A percentile compares a stretch with the other conserved stretches of the same genome.
phyloP scores from a whole-genome alignment of 345 rosid species.

The Mangifera indica region DNA sequence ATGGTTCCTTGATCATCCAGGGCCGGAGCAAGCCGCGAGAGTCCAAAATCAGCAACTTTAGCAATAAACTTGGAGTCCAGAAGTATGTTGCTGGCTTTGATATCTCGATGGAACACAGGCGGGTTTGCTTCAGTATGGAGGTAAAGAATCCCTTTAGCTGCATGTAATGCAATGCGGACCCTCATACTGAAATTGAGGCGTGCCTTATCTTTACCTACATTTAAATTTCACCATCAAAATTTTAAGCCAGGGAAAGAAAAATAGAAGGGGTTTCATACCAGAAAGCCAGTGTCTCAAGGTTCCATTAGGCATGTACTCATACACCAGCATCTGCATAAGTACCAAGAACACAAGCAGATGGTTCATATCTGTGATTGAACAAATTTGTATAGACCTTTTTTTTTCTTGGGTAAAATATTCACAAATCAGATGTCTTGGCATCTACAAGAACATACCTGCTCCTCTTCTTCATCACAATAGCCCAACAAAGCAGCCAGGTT shows the following conservation, averaged over 20 bases:
- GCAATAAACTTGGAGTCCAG: conserved; percentile 66
- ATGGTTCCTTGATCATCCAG: conserved; percentile 62
- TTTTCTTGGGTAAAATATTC: too few species aligned
- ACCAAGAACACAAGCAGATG: too few species aligned
- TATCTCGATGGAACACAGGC: conserved; percentile 91
- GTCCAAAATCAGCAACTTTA: conserved; percentile 96
- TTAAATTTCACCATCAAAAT: too few species aligned
- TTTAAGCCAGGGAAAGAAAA: too few species aligned
- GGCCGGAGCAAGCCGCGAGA: conserved; percentile 88
- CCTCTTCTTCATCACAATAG: conserved; percentile 85
- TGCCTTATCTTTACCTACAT: conserved; percentile 51
- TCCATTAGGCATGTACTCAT: too few species aligned
- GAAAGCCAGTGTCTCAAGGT: too few species aligned
- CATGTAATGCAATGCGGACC: conserved; percentile 65
- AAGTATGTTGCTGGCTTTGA: conserved; percentile 90
- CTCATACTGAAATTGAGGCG: conserved; percentile 62
- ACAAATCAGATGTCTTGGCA: too few species aligned
- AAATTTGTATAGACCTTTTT: too few species aligned
- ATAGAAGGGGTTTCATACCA: too few species aligned
- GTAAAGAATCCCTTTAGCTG: conserved; percentile 56
- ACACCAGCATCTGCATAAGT: too few species aligned
- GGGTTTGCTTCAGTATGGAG: conserved; percentile 94
- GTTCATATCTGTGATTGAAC: too few species aligned
- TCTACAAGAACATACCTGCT: conserved; percentile 53
- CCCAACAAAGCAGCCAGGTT: conserved; percentile 83